Evolutionary conservation across 495 filamentous ascomycete species (phyloP), one percentile per base, ranked within the genome.

Genomic region (Aspergillus mulundensis): DNA sequence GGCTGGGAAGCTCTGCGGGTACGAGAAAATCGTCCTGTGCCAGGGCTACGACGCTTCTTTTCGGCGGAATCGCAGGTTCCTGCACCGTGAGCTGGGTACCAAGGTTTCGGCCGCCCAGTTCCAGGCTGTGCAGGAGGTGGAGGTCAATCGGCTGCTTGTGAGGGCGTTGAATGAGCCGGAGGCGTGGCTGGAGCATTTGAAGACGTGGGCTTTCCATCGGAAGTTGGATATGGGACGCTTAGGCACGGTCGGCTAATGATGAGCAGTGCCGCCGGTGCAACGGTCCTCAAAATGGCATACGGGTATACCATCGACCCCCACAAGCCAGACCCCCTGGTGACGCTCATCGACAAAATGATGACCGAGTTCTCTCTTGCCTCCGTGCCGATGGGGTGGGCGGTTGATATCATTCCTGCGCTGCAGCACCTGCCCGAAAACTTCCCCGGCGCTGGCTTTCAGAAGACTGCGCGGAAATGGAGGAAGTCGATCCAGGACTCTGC

Each of bases 241-340:
- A 21, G 15, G 7, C 16, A 32, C 18, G 15, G 21, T 52, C 18
- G 40, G 38, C 12, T 43, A 19, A 43, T 16, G 28, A 55, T 25
- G 19, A 5, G 10, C 18, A 50, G 43, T 25, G 76, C 68, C 25
- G 69, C 76, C 7, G 78, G 74, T 10, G 66, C 73, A 0, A 59
- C 78, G 5, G 77, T 82, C 20, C 53, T 82, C 3, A 77, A 80
- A 41, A 74, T 78, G 14, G 64, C 66, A 1, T 82, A 82, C 58
- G 78, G 74, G 25, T 82, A 83, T 54, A 78, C 68, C 0, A 66
- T 70, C 19, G 76, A 81, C 39, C 59, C 69, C 2, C 64, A 74
- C 23, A 53, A 57, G 12, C 49, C 54, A 0, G 80, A 83, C 56
- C 70, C 70, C 20, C 57, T 83, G 1, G 68, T 82, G 5, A 56